phyloP scores from a whole-genome alignment of 1,284 basidiomycete genomes.

The Cryptococcus deneoformans region DNA sequence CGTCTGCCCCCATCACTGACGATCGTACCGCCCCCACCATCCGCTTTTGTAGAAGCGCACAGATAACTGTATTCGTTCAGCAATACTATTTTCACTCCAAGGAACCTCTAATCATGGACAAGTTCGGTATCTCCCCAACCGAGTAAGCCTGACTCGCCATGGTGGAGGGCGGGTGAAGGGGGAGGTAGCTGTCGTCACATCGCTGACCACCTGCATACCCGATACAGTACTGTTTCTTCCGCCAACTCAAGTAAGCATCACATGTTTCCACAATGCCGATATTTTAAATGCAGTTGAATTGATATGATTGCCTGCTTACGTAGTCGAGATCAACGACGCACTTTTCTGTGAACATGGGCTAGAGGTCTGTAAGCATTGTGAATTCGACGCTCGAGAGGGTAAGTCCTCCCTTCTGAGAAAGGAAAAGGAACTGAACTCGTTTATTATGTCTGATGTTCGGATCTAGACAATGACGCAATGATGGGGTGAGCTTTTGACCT shows the following conservation, averaged over 20 bases:
- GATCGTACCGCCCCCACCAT: too few relatives aligned
- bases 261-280: too few relatives aligned
- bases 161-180: too few relatives aligned
- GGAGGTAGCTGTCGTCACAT: not conserved
- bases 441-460: not conserved
- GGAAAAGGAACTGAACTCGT: too few relatives aligned
- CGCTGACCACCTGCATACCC: not conserved
- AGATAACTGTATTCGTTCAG: too few relatives aligned
- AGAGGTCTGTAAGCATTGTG: conserved; percentile 47
- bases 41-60: too few relatives aligned
- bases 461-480: conserved; percentile 48
- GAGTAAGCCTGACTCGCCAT: conserved; percentile 30
- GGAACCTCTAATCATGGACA: conserved; percentile 17
- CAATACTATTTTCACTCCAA: too few relatives aligned
- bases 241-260: conserved; percentile 24
- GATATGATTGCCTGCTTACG: not conserved
- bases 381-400: conserved; percentile 46
- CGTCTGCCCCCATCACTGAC: too few relatives aligned
- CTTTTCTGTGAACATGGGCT: conserved; percentile 51
- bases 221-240: conserved; percentile 12
- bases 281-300: too few relatives aligned
- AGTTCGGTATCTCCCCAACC: conserved; percentile 40
- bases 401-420: conserved; percentile 3
- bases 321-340: conserved; percentile 51
- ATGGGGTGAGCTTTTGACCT: conserved; percentile 35